Base-by-base conservation (phyloP, 192 early-diverging fungal species). In the Umbelopsis vinacea region DNA sequence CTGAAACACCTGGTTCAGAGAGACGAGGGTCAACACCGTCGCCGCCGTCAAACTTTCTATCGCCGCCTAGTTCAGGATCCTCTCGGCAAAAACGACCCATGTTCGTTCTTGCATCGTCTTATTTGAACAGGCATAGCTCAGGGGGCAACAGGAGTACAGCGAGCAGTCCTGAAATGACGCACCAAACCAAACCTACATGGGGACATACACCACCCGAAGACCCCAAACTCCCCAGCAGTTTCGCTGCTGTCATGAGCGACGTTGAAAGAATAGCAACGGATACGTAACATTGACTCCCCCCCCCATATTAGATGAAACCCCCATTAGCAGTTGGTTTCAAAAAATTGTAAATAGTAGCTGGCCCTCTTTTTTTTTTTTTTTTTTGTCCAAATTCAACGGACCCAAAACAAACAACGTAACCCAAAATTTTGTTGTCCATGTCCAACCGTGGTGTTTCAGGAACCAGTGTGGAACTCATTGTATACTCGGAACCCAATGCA, bases 21-120 rank as follows among this genome's bases (percentile, higher is more conserved):
- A 22, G 57, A 37, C 26, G 57, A 63, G 33, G 33, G 8, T 63
- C 57, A 63, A 63, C 57, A 14, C 57, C 33, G 15, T 63, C 57
- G 2, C 57, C 57, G 7, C 57, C 57, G 5, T 37, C 33, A 2
- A 63, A 63, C 14, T 63, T 63, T 37, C 23, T 63, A 15, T 63
- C 57, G 35, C 57, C 57, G 15, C 57, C 57, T 3, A 63, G 57
- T 63, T 63, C 57, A 37, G 57, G 57, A 35, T 63, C 57, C 23
- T 63, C 67, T 21, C 72, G 68, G 0, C 74, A 78, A 52, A 46
- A 63, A 57, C 52, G 66, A 29, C 78, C 73, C 0, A 81, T 81
- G 79, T 81, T 77, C 46, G 73, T 81, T 50, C 48, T 81, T 6
- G 79, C 79, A 11, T 81, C 79, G 7, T 71, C 75, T 12, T 75